These are phyloP conservation scores for Ceratobasidium theobromae DNA, from an alignment of 1,284 basidiomycete genomes.

Conservation along the genomic window DNA sequence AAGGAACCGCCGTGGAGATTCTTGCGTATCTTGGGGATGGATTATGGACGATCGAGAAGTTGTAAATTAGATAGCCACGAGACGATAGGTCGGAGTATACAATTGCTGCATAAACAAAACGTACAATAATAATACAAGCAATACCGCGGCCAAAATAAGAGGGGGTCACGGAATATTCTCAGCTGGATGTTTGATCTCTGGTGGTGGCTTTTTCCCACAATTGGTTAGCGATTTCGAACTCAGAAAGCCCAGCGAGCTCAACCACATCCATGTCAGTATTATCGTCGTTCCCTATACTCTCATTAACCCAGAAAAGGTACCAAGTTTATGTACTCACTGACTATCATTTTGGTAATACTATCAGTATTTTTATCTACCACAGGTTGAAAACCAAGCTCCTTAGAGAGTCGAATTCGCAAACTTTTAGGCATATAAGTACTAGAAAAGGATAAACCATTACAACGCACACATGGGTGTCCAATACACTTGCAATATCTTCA, in stretches of 20 bases:
- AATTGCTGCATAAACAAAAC: neutral
- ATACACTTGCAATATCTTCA: constrained; percentile 31
- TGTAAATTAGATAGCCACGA: constrained; percentile 48
- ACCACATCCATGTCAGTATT: constrained; percentile 33
- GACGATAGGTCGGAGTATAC: neutral
- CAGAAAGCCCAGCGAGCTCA: constrained; percentile 24
- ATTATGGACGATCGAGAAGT: constrained; percentile 74
- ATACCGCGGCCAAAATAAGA: neutral
- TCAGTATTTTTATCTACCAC: constrained; percentile 25
- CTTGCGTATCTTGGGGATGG: constrained; percentile 87
- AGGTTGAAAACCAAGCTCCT: constrained; percentile 34
- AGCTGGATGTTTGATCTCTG: constrained; percentile 14
- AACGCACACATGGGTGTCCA: constrained; percentile 4
- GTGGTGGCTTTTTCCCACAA: constrained; percentile 33
- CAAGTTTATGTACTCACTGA: constrained; percentile 24
- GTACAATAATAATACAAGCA: constrained; percentile 15
- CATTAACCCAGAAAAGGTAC: neutral
- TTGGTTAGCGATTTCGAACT: constrained; percentile 32
- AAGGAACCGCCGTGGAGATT: constrained; percentile 89
- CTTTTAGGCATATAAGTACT: neutral
- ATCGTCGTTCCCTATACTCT: constrained; percentile 26
- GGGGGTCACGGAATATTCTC: neutral
- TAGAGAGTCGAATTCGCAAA: constrained; percentile 31
- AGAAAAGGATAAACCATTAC: neutral
- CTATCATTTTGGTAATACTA: constrained; percentile 30